Evolutionary conservation across 345 rosid species (phyloP).

Genomic region (Excoecaria cochinchinensis): DNA sequence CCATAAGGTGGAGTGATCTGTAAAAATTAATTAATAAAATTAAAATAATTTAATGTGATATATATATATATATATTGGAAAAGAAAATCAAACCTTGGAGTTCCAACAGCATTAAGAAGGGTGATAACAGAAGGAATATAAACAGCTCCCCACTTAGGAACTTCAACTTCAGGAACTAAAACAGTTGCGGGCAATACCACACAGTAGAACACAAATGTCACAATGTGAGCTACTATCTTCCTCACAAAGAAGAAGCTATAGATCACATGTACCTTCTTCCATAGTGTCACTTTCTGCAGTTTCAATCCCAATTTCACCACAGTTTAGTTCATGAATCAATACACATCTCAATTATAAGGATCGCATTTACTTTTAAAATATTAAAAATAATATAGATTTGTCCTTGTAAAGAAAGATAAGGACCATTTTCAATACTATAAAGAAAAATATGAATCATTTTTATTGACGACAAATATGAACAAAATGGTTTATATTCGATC

Average conservation of each 20-base stretch:
- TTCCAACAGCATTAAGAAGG: slow-evolving; percentile 81
- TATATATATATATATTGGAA: too few species aligned
- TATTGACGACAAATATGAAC: too few species aligned
- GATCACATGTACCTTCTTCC: slow-evolving; percentile 95
- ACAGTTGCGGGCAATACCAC: slow-evolving; percentile 87
- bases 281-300: slow-evolving; percentile 69
- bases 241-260: slow-evolving; percentile 93
- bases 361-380: too few species aligned
- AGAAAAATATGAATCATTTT: too few species aligned
- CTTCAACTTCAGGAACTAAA: slow-evolving; percentile 80
- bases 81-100: slow-evolving; percentile 62
- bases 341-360: too few species aligned
- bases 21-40: background rate
- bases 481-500: too few species aligned
- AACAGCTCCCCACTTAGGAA: slow-evolving; percentile 91
- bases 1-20: slow-evolving; percentile 82
- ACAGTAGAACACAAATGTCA: slow-evolving; percentile 80
- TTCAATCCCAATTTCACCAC: background rate
- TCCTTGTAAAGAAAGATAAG: too few species aligned
- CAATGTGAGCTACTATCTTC: slow-evolving; percentile 81
- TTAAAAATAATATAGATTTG: too few species aligned
- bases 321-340: too few species aligned
- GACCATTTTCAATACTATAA: too few species aligned
- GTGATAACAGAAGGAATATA: slow-evolving; percentile 82
- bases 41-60: background rate